Evolutionary conservation across 2,329 filamentous ascomycete genomes (phyloP).

Genomic region (Aspergillus clavatus): DNA sequence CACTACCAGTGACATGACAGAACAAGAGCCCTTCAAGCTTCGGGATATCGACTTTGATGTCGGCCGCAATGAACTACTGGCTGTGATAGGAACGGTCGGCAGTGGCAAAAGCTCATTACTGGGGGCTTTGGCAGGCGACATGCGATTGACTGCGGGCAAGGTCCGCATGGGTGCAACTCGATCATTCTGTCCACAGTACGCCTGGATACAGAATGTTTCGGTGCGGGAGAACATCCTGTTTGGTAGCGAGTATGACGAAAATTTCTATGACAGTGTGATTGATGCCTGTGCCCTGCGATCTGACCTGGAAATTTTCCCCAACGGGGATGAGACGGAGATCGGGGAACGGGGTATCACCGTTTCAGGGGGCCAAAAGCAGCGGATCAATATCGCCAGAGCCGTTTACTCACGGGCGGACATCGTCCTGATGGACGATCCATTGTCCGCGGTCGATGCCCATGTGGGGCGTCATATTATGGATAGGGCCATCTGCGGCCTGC

Average conservation of each 20-base stretch:
- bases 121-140: slow-evolving; percentile 81
- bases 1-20: slow-evolving; percentile 2
- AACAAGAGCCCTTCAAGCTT: slow-evolving; percentile 37
- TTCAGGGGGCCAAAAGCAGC: slow-evolving; percentile 91
- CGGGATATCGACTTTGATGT: slow-evolving; percentile 29
- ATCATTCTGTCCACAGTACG: slow-evolving; percentile 92
- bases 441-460: slow-evolving; percentile 54
- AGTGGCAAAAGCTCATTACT: slow-evolving; percentile 85
- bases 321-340: slow-evolving; percentile 85
- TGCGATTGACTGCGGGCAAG: slow-evolving; percentile 70
- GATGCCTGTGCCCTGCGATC: slow-evolving; percentile 77
- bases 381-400: slow-evolving; percentile 83
- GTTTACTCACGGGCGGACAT: slow-evolving; percentile 63
- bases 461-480: slow-evolving; percentile 76
- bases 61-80: slow-evolving; percentile 30
- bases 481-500: slow-evolving; percentile 81
- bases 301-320: slow-evolving; percentile 89
- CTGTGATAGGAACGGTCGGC: slow-evolving; percentile 62
- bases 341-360: slow-evolving; percentile 94
- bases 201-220: slow-evolving; percentile 93
- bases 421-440: slow-evolving; percentile 60
- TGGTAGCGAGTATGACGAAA: slow-evolving; percentile 67
- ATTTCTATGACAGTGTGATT: slow-evolving; percentile 81
- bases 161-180: slow-evolving; percentile 81
- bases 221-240: slow-evolving; percentile 88